Evolutionary conservation across 2,329 filamentous ascomycete genomes (phyloP).

Genomic region (Leptographium lundbergii): DNA sequence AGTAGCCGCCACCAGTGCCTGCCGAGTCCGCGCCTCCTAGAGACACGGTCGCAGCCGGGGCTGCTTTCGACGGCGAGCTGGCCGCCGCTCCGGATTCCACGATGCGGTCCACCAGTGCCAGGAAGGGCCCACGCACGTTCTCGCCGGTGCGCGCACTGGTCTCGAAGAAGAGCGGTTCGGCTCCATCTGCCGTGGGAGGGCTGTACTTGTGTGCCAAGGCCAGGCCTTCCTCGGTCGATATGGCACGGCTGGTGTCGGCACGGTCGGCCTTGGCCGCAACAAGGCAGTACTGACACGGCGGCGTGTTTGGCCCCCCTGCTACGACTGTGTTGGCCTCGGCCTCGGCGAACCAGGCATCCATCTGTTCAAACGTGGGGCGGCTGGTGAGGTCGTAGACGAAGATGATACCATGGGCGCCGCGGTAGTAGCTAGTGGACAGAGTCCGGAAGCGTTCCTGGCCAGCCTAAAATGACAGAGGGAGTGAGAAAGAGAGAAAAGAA

Average conservation of each 20-base stretch:
- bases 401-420: constrained; percentile 35
- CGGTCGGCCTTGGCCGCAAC: constrained; percentile 41
- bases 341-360: constrained; percentile 43
- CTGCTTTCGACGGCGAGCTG: neutral
- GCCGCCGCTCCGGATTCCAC: constrained; percentile 16
- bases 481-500: neutral
- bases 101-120: constrained; percentile 37
- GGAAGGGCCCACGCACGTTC: constrained; percentile 36
- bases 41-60: constrained; percentile 10
- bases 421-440: constrained; percentile 37
- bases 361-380: constrained; percentile 34
- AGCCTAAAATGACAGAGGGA: constrained; percentile 17
- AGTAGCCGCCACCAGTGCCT: constrained; percentile 2
- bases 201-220: constrained; percentile 32
- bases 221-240: constrained; percentile 33
- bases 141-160: constrained; percentile 40
- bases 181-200: neutral
- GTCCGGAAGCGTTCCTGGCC: constrained; percentile 37
- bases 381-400: constrained; percentile 36
- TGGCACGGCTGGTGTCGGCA: constrained; percentile 26
- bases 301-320: constrained; percentile 9
- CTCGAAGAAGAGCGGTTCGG: constrained; percentile 34
- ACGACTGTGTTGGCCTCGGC: constrained; percentile 34
- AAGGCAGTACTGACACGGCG: constrained; percentile 9
- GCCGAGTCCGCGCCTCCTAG: constrained; percentile 7